Conservation (phyloP, 345 rosid species). For the Gossypium raimondii region DNA sequence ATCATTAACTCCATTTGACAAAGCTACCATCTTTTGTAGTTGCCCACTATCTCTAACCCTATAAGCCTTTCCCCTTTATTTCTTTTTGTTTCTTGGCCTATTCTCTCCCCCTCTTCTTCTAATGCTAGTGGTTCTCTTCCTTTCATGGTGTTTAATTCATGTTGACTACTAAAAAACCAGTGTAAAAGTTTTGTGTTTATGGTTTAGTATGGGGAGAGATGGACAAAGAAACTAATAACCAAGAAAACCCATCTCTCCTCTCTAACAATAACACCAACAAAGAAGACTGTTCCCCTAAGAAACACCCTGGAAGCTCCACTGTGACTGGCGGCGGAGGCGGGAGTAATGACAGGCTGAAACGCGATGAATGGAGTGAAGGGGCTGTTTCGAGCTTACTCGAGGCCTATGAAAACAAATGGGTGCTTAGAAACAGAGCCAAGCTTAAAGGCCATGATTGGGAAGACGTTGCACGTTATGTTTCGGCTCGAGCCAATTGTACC, state of each 20-base stretch:
- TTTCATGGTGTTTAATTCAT: neutral
- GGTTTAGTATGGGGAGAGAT: slow-evolving; percentile 47
- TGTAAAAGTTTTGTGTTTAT: slow-evolving; percentile 4
- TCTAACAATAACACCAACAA: slow-evolving; percentile 11
- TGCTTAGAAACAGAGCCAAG: slow-evolving; percentile 79
- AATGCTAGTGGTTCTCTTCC: neutral
- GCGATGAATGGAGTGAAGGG: slow-evolving; percentile 99
- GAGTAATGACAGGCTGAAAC: slow-evolving; percentile 60
- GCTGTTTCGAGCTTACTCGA: slow-evolving; percentile 88
- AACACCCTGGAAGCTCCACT: slow-evolving; percentile 22
- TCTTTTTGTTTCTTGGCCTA: neutral
- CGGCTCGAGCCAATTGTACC: slow-evolving; percentile 53
- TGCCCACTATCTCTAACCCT: slow-evolving; percentile 33
- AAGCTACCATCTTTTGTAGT: slow-evolving; percentile 23
- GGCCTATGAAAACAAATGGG: slow-evolving; percentile 90
- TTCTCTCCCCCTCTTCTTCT: slow-evolving; percentile 13
- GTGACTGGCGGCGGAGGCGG: slow-evolving; percentile 13
- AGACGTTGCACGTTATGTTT: slow-evolving; percentile 75
- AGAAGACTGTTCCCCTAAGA: slow-evolving; percentile 1
- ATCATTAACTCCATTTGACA: slow-evolving; percentile 49
- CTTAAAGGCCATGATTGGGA: slow-evolving; percentile 99
- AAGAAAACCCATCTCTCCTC: slow-evolving; percentile 41
- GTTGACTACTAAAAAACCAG: slow-evolving; percentile 32
- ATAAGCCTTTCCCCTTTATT: neutral
- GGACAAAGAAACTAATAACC: slow-evolving; percentile 56